Evolutionary conservation across 192 early-diverging fungal species (phyloP).

Genomic region (Coemansia sp.): DNA sequence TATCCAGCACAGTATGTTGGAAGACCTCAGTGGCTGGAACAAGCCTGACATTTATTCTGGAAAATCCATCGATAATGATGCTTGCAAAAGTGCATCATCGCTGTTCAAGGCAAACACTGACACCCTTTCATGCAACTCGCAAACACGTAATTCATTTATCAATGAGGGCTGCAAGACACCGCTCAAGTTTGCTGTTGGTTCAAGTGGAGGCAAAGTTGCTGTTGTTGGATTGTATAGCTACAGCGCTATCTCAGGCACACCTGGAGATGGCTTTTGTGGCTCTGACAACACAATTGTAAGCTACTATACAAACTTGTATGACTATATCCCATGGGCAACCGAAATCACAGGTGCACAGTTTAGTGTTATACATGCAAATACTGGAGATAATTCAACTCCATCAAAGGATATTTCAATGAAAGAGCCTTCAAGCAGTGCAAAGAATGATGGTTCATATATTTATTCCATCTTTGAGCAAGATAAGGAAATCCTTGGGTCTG

Average conservation of each 20-base stretch:
- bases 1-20: slow-evolving; percentile 10
- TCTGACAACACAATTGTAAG: slow-evolving; percentile 9
- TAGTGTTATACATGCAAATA: neutral
- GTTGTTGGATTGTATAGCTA: slow-evolving; percentile 24
- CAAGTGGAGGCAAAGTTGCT: neutral
- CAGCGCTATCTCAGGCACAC: slow-evolving; percentile 14
- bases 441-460: slow-evolving; percentile 5
- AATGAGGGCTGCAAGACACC: slow-evolving; percentile 19
- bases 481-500: neutral
- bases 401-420: neutral
- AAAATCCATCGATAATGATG: neutral
- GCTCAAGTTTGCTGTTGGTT: slow-evolving; percentile 16
- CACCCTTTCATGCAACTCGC: slow-evolving; percentile 16
- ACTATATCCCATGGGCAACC: slow-evolving; percentile 26
- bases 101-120: neutral
- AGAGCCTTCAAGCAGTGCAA: neutral
- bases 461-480: slow-evolving; percentile 1
- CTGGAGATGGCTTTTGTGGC: slow-evolving; percentile 5
- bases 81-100: neutral
- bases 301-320: slow-evolving; percentile 34
- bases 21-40: slow-evolving; percentile 6
- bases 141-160: slow-evolving; percentile 1
- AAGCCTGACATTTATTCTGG: neutral
- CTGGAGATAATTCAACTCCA: neutral
- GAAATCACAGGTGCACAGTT: neutral